Base-by-base conservation (phyloP, 2,329 filamentous ascomycete species). In the Aspergillus proliferans region DNA sequence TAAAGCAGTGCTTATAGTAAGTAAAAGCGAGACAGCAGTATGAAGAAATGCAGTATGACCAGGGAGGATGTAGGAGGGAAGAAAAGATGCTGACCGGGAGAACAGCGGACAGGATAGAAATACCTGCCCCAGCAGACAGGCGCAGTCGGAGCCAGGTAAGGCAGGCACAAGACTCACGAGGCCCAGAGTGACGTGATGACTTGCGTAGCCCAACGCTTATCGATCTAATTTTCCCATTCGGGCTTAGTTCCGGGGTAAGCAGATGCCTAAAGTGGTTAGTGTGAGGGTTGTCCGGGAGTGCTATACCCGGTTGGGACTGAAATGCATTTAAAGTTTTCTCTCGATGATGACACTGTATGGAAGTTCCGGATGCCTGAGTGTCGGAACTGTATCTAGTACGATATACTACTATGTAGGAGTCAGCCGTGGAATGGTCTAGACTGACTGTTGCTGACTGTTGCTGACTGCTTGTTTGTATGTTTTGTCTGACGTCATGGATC, bases 151-250 rank as follows among this genome's bases (percentile, higher is more conserved):
- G 26, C 7, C 26, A 28, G 26, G 26, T 28, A 28, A 28, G 26
- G 26, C 26, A 30, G 26, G 26, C 10, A 9, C 26, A 30, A 30
- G 26, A 30, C 26, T 33, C 54, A 21, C 5, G 63, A 38, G 10
- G 33, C 45, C 41, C 41, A 51, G 47, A 52, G 55, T 58, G 58
- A 60, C 58, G 56, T 59, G 57, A 58, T 45, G 56, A 59, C 52
- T 58, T 55, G 53, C n/a, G 70, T 66, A 52, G 63, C 7, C 64
- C 62, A 21, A 68, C 69, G 1, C 68, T 68, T 28, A 59, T 57
- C 56, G 51, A 58, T 57, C 33, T 26, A 22, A 18, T 12, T 30
- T 22, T n/a, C 52, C 46, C 22, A 18, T 43, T 26, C 39, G 9
- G 50, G 50, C 26, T 43, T 54, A 52, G 49, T 38, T 6, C 2